Evolutionary conservation across 2,329 filamentous ascomycete species (phyloP).

Genomic region (Penicillium sp.): DNA sequence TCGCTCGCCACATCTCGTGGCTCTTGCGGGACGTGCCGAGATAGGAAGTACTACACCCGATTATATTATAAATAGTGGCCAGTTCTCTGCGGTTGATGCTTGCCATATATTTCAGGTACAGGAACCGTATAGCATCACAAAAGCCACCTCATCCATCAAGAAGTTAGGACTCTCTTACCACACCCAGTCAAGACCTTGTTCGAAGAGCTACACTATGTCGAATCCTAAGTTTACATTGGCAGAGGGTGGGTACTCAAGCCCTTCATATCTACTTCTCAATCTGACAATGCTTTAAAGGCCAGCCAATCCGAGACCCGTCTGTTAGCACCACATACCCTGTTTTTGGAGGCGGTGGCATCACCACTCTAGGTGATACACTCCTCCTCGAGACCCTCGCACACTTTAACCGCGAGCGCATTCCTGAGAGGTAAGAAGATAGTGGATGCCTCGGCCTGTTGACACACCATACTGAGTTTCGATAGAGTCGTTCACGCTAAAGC

Average conservation of each 20-base stretch:
- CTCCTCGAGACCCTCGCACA: constrained; percentile 58
- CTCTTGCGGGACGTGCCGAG: neutral
- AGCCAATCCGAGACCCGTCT: constrained; percentile 22
- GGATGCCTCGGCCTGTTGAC: too few relatives aligned
- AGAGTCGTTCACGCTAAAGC: constrained; percentile 57
- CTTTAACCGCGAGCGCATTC: constrained; percentile 59
- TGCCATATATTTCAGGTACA: neutral
- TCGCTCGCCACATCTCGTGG: neutral
- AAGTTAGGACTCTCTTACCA: neutral
- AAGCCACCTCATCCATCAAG: neutral
- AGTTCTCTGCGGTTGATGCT: too few relatives aligned
- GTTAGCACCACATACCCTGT: constrained; percentile 23
- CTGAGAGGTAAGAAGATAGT: constrained; percentile 43
- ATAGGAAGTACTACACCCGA: neutral
- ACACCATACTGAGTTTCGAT: neutral
- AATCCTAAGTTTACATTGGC: constrained; percentile 25
- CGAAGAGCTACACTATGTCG: constrained; percentile 4
- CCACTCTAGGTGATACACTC: constrained; percentile 54
- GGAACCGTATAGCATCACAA: neutral
- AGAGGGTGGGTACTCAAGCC: constrained; percentile 19
- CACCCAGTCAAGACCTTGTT: neutral
- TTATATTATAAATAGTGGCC: too few relatives aligned
- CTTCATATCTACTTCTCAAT: neutral
- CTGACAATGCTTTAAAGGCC: constrained; percentile 17
- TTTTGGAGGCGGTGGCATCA: constrained; percentile 35